A percentile compares a stretch with the other conserved stretches of the same genome.
phyloP scores from a whole-genome alignment of 2,329 filamentous ascomycete genomes.

The Bretziella fagacearum region DNA sequence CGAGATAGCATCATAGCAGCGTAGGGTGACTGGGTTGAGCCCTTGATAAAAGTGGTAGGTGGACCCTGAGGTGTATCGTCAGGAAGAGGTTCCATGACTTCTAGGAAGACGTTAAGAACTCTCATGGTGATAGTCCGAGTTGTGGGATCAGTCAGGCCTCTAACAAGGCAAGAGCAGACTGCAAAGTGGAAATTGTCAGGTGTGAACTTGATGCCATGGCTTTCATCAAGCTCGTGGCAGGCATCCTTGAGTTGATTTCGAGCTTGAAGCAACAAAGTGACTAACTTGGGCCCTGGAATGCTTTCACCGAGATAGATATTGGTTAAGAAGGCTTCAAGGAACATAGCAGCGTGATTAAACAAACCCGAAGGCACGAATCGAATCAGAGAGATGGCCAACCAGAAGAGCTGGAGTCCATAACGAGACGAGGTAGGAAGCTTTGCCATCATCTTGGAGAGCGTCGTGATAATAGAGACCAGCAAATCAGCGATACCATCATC shows the following conservation, averaged over 20 bases:
- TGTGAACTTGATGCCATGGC: slow-evolving; percentile 49
- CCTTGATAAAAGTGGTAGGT: slow-evolving; percentile 17
- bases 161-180: slow-evolving; percentile 44
- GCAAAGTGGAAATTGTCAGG: slow-evolving; percentile 50
- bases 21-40: slow-evolving; percentile 33
- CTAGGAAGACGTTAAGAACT: slow-evolving; percentile 43
- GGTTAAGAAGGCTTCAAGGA: slow-evolving; percentile 45
- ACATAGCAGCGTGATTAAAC: slow-evolving; percentile 49
- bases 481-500: slow-evolving; percentile 50
- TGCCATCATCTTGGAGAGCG: slow-evolving; percentile 53
- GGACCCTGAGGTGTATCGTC: slow-evolving; percentile 14
- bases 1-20: slow-evolving; percentile 42
- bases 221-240: slow-evolving; percentile 42
- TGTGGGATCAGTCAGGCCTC: slow-evolving; percentile 44
- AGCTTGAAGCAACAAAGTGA: slow-evolving; percentile 42
- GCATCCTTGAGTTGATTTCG: slow-evolving; percentile 44
- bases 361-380: slow-evolving; percentile 44
- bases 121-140: slow-evolving; percentile 42
- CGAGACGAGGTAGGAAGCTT: slow-evolving; percentile 50
- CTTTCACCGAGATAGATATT: slow-evolving; percentile 47
- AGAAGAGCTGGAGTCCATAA: slow-evolving; percentile 53
- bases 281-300: slow-evolving; percentile 41
- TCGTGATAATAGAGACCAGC: slow-evolving; percentile 50
- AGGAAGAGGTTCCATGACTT: slow-evolving; percentile 20
- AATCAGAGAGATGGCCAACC: slow-evolving; percentile 50